These are phyloP conservation scores for Parastagonospora avenae DNA, from an alignment of 2,329 filamentous ascomycete genomes.

Conservation along the genomic window DNA sequence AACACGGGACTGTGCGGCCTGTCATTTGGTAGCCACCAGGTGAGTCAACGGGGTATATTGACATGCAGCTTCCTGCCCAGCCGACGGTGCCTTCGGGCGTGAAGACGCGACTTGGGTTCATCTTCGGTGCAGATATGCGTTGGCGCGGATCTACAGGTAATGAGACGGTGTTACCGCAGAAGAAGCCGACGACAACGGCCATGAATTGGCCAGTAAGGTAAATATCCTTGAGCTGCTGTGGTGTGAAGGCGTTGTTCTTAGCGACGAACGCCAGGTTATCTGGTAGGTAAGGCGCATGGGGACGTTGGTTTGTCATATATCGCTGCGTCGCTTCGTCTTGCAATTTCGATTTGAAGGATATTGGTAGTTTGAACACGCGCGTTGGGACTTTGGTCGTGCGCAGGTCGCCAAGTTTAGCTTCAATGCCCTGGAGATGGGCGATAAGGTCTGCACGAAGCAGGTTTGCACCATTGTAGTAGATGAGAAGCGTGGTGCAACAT, in stretches of 20 bases:
- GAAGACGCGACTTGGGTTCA: constrained; percentile 62
- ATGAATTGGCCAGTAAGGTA: constrained; percentile 58
- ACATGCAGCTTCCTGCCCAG: constrained; percentile 62
- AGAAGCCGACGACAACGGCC: constrained; percentile 61
- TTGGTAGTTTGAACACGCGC: constrained; percentile 50
- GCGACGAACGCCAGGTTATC: constrained; percentile 65
- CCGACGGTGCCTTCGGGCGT: constrained; percentile 62
- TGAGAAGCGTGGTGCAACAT: constrained; percentile 53
- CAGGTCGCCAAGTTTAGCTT: constrained; percentile 51
- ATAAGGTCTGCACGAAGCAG: constrained; percentile 46
- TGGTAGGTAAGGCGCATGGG: constrained; percentile 66
- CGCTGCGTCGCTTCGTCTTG: constrained; percentile 60
- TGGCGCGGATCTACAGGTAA: constrained; percentile 61
- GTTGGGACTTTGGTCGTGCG: constrained; percentile 49
- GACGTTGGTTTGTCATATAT: constrained; percentile 66
- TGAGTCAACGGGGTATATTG: constrained; percentile 61
- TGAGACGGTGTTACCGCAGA: constrained; percentile 58
- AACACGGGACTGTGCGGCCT: constrained; percentile 59
- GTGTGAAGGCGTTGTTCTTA: constrained; percentile 59
- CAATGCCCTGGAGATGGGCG: constrained; percentile 46
- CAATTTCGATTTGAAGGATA: constrained; percentile 51
- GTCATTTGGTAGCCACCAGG: constrained; percentile 63
- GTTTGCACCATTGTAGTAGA: constrained; percentile 49
- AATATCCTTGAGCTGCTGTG: constrained; percentile 57
- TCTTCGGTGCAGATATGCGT: constrained; percentile 60